Evolutionary conservation across 1,284 basidiomycete genomes (phyloP), one percentile per base, ranked within the genome.

Genomic region (Cutaneotrichosporon cavernicola): DNA sequence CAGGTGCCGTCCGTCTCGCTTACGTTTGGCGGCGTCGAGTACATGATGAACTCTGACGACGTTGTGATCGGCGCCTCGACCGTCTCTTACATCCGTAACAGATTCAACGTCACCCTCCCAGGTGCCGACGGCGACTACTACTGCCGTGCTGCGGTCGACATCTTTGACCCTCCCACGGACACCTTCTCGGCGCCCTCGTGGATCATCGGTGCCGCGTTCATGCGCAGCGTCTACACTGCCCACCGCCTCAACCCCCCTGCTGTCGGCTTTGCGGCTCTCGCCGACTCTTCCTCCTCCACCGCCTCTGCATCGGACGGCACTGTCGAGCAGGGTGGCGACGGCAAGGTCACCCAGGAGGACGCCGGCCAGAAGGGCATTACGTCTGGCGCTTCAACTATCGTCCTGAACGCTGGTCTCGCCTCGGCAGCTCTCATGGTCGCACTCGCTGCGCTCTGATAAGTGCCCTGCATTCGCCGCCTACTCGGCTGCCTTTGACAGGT

Each of bases 171-270:
- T 22, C 55, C 55, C 22, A 8, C 38, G 11, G 13, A 2, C 38
- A 22, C 21, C 22, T 56, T 56, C 38, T 9, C 13, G 11, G 14
- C 55, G 21, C 55, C 55, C 36, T 5, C 43, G 22, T 97, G 92
- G 79, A 76, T 80, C 61, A 72, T 81, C 8, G 80, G 80, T 6
- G 76, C 75, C 62, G 75, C 77, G n/a, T 76, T 76, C 43, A 55
- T 85, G 84, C 97, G 95, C 86, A 94, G 93, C 73, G 91, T 93
- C 0, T 96, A 93, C 81, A 88, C 90, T 0, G 89, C 92, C 7
- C 95, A 88, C 82, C 85, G 90, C 47, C 89, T 87, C 69, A 79
- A 82, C 30, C 90, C 92, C 0, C 80, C 89, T 0, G 87, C 90
- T 2, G 86, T 96, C 59, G 92, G 93, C 0, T 94, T 96, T 73